Conservation (phyloP, 257 asterid genomes). For the Solanum gandarillasii region DNA sequence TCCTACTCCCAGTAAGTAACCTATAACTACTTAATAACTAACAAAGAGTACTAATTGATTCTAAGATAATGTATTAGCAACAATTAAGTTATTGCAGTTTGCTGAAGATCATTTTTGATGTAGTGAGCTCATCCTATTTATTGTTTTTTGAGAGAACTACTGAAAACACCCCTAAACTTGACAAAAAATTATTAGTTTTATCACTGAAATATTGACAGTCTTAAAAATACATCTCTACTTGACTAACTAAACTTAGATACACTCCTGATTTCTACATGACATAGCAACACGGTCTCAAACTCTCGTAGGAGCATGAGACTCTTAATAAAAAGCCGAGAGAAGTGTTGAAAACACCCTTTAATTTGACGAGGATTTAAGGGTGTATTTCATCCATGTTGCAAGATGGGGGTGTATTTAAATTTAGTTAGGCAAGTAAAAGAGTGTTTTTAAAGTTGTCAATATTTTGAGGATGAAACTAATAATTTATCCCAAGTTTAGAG, state of each 20-base stretch:
- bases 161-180: background rate
- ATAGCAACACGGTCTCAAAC: background rate
- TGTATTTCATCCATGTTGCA: background rate
- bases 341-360: background rate
- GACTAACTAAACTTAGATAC: background rate
- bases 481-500: background rate
- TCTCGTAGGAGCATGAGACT: background rate
- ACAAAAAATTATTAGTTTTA: no score
- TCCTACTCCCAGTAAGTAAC: conserved; percentile 22
- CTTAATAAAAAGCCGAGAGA: background rate
- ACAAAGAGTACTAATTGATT: background rate
- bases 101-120: background rate
- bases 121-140: background rate
- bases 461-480: background rate
- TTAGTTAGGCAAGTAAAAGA: background rate
- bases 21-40: background rate
- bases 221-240: background rate
- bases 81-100: background rate
- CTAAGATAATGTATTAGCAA: no score
- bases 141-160: background rate
- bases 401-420: no score
- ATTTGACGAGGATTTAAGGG: background rate
- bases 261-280: no score
- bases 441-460: background rate
- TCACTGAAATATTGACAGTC: background rate